Evolutionary conservation across 352 stramenopile species (phyloP).

Genomic region (Pythium vanterpoolii): DNA sequence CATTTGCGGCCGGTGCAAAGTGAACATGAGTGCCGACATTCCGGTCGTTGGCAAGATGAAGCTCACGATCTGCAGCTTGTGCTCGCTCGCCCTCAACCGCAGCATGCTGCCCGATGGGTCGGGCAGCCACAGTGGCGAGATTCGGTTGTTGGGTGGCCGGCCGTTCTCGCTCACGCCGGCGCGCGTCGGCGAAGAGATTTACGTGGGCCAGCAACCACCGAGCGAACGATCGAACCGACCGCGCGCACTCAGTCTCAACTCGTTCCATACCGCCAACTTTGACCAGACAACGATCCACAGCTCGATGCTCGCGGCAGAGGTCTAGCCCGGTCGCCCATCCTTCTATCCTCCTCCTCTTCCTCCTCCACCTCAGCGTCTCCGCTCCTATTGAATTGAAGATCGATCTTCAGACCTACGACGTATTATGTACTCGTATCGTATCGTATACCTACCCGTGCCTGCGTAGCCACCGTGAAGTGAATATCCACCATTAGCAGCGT

Average conservation of each 20-base stretch:
- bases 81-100: slow-evolving; percentile 73
- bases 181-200: slow-evolving; percentile 27
- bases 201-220: not conserved
- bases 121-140: slow-evolving; percentile 28
- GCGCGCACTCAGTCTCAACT: slow-evolving; percentile 62
- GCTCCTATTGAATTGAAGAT: too few species aligned
- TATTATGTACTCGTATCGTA: too few species aligned
- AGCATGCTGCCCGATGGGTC: slow-evolving; percentile 40
- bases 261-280: slow-evolving; percentile 82
- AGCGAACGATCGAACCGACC: not conserved
- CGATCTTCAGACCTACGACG: too few species aligned
- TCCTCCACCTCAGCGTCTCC: too few species aligned
- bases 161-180: slow-evolving; percentile 43
- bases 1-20: slow-evolving; percentile 69
- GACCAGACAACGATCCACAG: slow-evolving; percentile 46
- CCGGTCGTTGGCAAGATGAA: slow-evolving; percentile 84
- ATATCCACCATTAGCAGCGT: too few species aligned
- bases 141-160: slow-evolving; percentile 29
- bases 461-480: too few species aligned
- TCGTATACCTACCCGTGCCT: too few species aligned
- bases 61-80: slow-evolving; percentile 80
- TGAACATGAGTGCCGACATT: slow-evolving; percentile 77
- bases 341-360: too few species aligned
- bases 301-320: slow-evolving; percentile 23
- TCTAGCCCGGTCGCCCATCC: slow-evolving; percentile 7